Evolutionary conservation across 129 eudicot species (phyloP), one percentile per base, ranked within the genome.

Genomic region (Apium graveolens): DNA sequence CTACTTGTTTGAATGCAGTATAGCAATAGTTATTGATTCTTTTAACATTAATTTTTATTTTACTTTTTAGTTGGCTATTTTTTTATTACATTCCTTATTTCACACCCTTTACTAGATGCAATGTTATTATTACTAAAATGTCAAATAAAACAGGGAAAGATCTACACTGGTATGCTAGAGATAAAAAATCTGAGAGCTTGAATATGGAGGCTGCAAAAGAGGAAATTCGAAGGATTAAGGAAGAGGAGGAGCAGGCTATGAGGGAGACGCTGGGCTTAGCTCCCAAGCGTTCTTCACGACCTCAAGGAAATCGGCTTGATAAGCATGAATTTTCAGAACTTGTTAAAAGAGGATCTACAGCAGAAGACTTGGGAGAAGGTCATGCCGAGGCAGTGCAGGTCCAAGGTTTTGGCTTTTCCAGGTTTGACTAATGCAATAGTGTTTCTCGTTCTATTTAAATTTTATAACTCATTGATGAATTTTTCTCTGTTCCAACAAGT

Each of bases 231-330:
- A 90, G 91, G 85, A 89, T 96, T 29, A 96, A 96, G 89, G 99
- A 96, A 84, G 97, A 92, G 80, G 99, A 96, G 86, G 99, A 96
- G 72, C 99, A 96, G 75, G 93, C 96, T 29, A 96, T 96, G 99
- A 87, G 97, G 80, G 99, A 96, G 81, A 97, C 99, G 70, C 81
- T 96, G 38, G 99, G 99, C 76, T 87, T 96, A 84, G 99, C 99
- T 74, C 99, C 99, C 37, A 96, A 96, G 79, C 97, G 97, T 51
- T 75, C 96, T 51, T 14, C 83, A 39, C 86, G 84, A 48, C 86
- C 99, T 42, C 96, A 91, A 81, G 92, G 87, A 37, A 91, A 82
- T 84, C 89, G 87, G 43, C 89, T 96, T 9, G 99, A 96, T 85
- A 92, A 96, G 84, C 99, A 96, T 69, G 99, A 96, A 83, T 90